These are phyloP conservation scores for Draba incana DNA, from an alignment of 345 rosid genomes.

Conservation along the genomic window DNA sequence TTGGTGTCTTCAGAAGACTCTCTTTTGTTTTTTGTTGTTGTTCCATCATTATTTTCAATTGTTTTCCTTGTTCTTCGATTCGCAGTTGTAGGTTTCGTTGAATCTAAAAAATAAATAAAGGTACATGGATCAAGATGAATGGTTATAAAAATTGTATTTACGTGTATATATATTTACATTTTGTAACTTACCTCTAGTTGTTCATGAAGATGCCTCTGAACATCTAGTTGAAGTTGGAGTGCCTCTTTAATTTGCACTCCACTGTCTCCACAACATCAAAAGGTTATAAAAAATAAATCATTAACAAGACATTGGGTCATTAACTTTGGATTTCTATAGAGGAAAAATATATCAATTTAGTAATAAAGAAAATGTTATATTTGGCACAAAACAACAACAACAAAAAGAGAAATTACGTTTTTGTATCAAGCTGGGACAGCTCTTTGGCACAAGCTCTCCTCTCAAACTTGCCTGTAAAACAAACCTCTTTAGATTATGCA, in stretches of 20 bases:
- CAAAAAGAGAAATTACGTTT: slow-evolving; percentile 44
- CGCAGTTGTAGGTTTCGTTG: slow-evolving; percentile 75
- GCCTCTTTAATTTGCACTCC: slow-evolving; percentile 79
- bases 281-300: not conserved
- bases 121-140: slow-evolving; percentile 12
- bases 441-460: slow-evolving; percentile 47
- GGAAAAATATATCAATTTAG: not conserved
- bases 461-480: slow-evolving; percentile 62
- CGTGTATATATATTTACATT: not conserved
- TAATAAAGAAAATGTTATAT: not conserved
- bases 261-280: slow-evolving; percentile 46
- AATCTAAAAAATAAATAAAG: slow-evolving; percentile 48
- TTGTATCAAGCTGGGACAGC: slow-evolving; percentile 51
- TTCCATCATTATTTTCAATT: slow-evolving; percentile 78
- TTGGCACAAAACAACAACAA: not conserved
- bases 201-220: slow-evolving; percentile 90
- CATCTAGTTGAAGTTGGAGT: slow-evolving; percentile 75
- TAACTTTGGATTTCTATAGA: slow-evolving; percentile 21
- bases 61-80: slow-evolving; percentile 89
- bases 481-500: slow-evolving; percentile 9
- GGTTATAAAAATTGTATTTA: not conserved
- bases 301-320: slow-evolving; percentile 21
- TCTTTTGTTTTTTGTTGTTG: slow-evolving; percentile 65
- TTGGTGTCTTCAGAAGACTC: slow-evolving; percentile 44
- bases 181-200: slow-evolving; percentile 74